phyloP scores from a whole-genome alignment of 148 eudicot species.

The Persicaria maculosa region DNA sequence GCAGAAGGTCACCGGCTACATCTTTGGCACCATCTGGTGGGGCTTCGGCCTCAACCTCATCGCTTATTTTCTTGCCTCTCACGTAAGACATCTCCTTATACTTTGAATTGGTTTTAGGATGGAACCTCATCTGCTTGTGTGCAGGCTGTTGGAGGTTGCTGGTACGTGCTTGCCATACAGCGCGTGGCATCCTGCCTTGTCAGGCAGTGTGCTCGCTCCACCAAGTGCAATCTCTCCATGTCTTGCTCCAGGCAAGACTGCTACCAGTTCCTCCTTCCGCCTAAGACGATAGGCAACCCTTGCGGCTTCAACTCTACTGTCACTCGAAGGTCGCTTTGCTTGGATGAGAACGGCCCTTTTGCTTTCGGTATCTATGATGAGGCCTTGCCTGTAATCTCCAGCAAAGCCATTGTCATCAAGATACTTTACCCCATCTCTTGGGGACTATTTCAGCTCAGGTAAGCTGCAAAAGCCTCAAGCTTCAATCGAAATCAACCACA shows the following conservation, averaged over 20 bases:
- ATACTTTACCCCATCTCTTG: slow-evolving; percentile 84
- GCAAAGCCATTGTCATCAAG: slow-evolving; percentile 65
- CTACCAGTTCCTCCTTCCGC: slow-evolving; percentile 36
- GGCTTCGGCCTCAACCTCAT: slow-evolving; percentile 89
- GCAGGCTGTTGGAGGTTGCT: slow-evolving; percentile 90
- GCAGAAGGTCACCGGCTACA: slow-evolving; percentile 91
- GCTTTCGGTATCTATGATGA: slow-evolving; percentile 59
- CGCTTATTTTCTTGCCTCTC: slow-evolving; percentile 56
- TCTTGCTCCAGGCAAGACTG: slow-evolving; percentile 57
- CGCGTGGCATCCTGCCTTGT: slow-evolving; percentile 66
- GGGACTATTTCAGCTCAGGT: slow-evolving; percentile 89
- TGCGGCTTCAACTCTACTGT: slow-evolving; percentile 23
- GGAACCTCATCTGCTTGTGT: neutral
- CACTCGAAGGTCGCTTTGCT: slow-evolving; percentile 44
- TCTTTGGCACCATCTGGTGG: slow-evolving; percentile 98
- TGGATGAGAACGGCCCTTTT: slow-evolving; percentile 52
- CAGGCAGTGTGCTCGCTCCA: slow-evolving; percentile 40
- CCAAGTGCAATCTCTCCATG: slow-evolving; percentile 40
- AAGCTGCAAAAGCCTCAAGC: neutral
- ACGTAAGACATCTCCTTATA: neutral
- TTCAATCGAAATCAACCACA: neutral
- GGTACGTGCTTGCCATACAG: slow-evolving; percentile 86
- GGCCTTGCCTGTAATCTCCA: slow-evolving; percentile 79
- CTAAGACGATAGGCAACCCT: slow-evolving; percentile 19
- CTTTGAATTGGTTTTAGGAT: neutral